These are phyloP conservation scores for Coemansia brasiliensis DNA, from an alignment of 192 early-diverging fungal genomes.

Conservation along the genomic window DNA sequence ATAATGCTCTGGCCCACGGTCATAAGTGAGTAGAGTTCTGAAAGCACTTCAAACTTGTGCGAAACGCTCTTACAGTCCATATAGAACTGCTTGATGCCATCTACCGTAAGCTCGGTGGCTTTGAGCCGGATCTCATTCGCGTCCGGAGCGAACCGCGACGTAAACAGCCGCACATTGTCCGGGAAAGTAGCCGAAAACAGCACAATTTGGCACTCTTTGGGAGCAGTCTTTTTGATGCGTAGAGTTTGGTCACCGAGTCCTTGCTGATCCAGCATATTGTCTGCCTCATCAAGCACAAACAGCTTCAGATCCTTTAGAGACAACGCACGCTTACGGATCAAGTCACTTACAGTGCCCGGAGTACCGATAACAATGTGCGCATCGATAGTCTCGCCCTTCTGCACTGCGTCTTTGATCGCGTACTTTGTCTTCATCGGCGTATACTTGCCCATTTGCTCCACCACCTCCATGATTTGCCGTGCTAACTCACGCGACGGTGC, in stretches of 20 bases:
- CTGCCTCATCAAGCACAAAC: slow-evolving; percentile 97
- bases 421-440: slow-evolving; percentile 72
- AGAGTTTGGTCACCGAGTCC: slow-evolving; percentile 85
- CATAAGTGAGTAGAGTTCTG: slow-evolving; percentile 74
- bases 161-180: slow-evolving; percentile 71
- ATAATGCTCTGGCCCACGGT: slow-evolving; percentile 97
- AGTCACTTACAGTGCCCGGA: slow-evolving; percentile 84
- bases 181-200: slow-evolving; percentile 97
- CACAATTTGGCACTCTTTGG: slow-evolving; percentile 75
- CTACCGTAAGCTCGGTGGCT: slow-evolving; percentile 87
- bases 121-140: slow-evolving; percentile 87
- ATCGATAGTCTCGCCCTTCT: slow-evolving; percentile 61
- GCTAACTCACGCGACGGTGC: slow-evolving; percentile 93
- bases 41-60: slow-evolving; percentile 80
- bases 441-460: slow-evolving; percentile 88
- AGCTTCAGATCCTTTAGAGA: slow-evolving; percentile 65
- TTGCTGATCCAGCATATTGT: slow-evolving; percentile 92
- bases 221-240: slow-evolving; percentile 75
- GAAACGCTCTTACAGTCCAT: slow-evolving; percentile 82
- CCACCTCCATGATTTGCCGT: slow-evolving; percentile 90
- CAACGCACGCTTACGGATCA: slow-evolving; percentile 67
- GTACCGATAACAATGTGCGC: slow-evolving; percentile 92
- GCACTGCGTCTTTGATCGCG: slow-evolving; percentile 74
- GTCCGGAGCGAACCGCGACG: slow-evolving; percentile 75
- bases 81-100: slow-evolving; percentile 95